Conservation (phyloP, 306 rosid species). For the Hippophae rhamnoides region DNA sequence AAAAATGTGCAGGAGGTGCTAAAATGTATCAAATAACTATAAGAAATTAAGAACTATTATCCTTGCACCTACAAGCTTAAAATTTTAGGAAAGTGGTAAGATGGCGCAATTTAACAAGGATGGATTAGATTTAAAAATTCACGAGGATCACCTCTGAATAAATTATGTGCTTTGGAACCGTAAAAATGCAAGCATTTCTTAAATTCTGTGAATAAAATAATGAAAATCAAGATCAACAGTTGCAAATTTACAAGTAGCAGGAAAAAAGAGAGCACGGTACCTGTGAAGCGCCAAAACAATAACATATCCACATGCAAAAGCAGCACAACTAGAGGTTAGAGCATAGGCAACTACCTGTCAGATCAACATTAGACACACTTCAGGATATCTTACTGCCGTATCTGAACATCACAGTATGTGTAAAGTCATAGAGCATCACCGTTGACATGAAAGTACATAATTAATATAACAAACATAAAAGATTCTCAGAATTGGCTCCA, state of each 20-base stretch:
- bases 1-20: too few species aligned
- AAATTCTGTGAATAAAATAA: too few species aligned
- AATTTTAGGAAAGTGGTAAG: background rate
- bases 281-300: constrained; percentile 75
- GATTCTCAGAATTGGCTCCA: too few species aligned
- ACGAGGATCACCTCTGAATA: constrained; percentile 44
- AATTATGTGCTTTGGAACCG: constrained; percentile 73
- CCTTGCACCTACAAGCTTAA: background rate
- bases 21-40: background rate
- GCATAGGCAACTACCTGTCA: constrained; percentile 56
- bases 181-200: constrained; percentile 40
- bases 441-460: background rate
- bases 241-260: background rate
- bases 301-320: constrained; percentile 65
- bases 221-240: too few species aligned
- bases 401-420: background rate
- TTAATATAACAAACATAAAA: too few species aligned
- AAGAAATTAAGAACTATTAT: background rate
- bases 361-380: constrained; percentile 2
- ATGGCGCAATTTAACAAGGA: too few species aligned
- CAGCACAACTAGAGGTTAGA: constrained; percentile 36
- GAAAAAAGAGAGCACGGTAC: constrained; percentile 22
- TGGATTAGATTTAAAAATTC: background rate
- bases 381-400: background rate
- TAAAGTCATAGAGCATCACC: background rate